Conservation (phyloP, 2,329 filamentous ascomycete genomes). For the Nothopassalora personata region DNA sequence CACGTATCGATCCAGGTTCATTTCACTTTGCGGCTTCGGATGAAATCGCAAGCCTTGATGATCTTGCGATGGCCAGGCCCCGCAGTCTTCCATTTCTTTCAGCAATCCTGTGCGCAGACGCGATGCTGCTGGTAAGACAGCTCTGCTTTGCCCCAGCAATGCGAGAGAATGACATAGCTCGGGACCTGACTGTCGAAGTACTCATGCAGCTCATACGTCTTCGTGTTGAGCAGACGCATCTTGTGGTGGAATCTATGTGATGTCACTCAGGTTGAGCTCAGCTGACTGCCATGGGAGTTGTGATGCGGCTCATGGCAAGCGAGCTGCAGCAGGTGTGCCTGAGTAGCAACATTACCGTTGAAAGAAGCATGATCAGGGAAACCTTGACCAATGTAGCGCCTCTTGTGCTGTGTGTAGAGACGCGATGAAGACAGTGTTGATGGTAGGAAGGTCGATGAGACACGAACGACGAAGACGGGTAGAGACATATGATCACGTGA, state of each 20-base stretch:
- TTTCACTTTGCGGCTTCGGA: background rate
- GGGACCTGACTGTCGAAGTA: constrained; percentile 1
- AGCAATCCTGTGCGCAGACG: background rate
- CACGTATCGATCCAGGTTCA: constrained; percentile 11
- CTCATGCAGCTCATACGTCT: constrained; percentile 10
- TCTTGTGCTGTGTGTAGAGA: background rate
- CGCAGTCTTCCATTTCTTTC: background rate
- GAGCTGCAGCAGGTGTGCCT: background rate
- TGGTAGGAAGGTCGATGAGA: background rate
- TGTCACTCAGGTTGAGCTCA: background rate
- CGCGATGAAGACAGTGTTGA: background rate
- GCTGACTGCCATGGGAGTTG: background rate
- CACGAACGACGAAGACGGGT: background rate
- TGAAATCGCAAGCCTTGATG: constrained; percentile 1
- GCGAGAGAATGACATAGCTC: constrained; percentile 12
- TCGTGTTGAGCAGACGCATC: constrained; percentile 16
- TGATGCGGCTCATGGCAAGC: background rate
- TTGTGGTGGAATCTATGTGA: background rate
- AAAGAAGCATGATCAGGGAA: background rate
- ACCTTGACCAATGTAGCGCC: background rate
- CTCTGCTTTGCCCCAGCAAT: constrained; percentile 10
- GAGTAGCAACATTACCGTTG: background rate
- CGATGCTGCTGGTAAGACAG: background rate
- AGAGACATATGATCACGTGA: background rate
- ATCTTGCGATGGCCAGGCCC: constrained; percentile 3